Evolutionary conservation across 257 asterid genomes (phyloP).

Genomic region (Solanum chaucha): DNA sequence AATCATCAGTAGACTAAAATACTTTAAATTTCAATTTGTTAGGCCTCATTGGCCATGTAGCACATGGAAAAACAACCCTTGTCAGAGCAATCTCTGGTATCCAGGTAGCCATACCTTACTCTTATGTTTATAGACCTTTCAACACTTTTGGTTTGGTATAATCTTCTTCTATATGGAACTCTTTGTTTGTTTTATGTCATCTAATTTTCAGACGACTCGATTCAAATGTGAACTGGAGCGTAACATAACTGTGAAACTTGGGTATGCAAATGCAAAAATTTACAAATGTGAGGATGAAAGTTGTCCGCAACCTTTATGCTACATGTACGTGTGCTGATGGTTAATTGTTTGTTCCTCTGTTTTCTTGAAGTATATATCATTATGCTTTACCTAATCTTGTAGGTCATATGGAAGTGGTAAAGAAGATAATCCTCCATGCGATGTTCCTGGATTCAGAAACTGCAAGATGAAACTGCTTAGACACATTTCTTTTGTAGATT

Average conservation of each 20-base stretch:
- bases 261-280: slow-evolving; percentile 97
- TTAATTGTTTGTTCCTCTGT: not conserved
- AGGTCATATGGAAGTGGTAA: slow-evolving; percentile 97
- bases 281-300: slow-evolving; percentile 85
- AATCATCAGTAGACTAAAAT: not conserved
- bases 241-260: slow-evolving; percentile 91
- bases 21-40: not conserved
- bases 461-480: slow-evolving; percentile 78
- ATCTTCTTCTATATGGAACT: not conserved
- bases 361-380: slow-evolving; percentile 3
- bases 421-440: slow-evolving; percentile 61
- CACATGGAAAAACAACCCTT: slow-evolving; percentile 39
- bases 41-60: slow-evolving; percentile 99
- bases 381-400: not conserved
- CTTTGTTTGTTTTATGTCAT: not conserved
- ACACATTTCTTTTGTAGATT: slow-evolving; percentile 94
- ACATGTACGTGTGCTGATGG: slow-evolving; percentile 47
- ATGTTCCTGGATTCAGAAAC: slow-evolving; percentile 38
- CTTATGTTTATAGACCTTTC: not conserved
- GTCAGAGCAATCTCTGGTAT: not conserved
- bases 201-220: slow-evolving; percentile 71
- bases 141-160: not conserved
- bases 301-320: slow-evolving; percentile 87
- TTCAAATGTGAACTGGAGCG: slow-evolving; percentile 92
- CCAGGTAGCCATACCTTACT: not conserved